Conservation (phyloP, 1,284 basidiomycete species). For the Cystobasidiaceae sp. region DNA sequence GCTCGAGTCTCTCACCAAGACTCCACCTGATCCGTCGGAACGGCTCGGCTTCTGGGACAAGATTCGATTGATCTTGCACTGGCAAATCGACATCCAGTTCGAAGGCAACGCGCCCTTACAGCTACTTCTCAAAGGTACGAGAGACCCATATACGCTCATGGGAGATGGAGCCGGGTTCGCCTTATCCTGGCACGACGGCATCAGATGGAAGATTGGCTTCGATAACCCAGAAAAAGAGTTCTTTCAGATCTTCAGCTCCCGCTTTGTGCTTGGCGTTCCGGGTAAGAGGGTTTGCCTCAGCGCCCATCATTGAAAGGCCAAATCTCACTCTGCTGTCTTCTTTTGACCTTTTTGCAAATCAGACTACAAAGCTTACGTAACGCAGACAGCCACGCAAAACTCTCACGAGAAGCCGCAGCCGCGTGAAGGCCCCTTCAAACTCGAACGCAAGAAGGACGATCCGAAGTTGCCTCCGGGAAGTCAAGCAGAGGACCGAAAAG, state of each 20-base stretch:
- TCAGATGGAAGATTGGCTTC: conserved; percentile 67
- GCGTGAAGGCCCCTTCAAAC: neutral
- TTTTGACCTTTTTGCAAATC: too few relatives aligned
- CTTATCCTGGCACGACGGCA: conserved; percentile 74
- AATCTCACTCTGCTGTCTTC: too few relatives aligned
- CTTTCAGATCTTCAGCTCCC: conserved; percentile 75
- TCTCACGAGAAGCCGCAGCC: conserved; percentile 41
- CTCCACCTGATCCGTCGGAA: conserved; percentile 79
- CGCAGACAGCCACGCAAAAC: conserved; percentile 50
- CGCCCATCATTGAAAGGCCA: neutral
- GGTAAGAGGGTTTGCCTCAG: conserved; percentile 2
- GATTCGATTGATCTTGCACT: conserved; percentile 78
- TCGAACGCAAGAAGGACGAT: neutral
- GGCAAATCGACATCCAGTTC: conserved; percentile 69
- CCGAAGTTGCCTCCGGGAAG: neutral
- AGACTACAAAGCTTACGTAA: conserved; percentile 50
- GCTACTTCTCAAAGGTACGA: conserved; percentile 78
- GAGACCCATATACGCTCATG: conserved; percentile 70
- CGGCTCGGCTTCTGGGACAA: conserved; percentile 93
- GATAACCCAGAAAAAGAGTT: conserved; percentile 71
- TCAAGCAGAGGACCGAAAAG: conserved; percentile 5
- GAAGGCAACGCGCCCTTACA: conserved; percentile 61
- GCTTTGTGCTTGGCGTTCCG: conserved; percentile 74
- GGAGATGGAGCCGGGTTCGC: conserved; percentile 85
- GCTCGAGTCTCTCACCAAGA: conserved; percentile 72